Base-by-base conservation (phyloP, 768 basidiomycete genomes). In the Paxillus involutus region DNA sequence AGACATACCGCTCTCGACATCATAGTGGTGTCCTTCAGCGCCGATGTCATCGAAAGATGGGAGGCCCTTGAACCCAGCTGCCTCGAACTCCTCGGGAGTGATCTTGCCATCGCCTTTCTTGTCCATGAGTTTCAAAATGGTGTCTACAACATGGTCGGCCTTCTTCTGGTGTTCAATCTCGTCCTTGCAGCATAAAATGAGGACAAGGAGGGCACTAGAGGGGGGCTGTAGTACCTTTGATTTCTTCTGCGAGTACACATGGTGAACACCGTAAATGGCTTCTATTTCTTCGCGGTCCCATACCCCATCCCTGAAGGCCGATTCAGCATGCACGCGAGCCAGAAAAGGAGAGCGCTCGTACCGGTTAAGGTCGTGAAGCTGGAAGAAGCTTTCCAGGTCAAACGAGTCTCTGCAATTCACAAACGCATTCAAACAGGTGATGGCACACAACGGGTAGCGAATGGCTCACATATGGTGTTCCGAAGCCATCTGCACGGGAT, bases 221-320 rank as follows among this genome's bases (percentile, higher is more conserved):
- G 21, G n/a, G 44, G 44, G 40, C 8, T 35, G 6, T 29, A 53
- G 24, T 53, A 81, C 89, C 78, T 84, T 86, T 32, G 86, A 90
- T 71, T 88, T 83, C 73, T 87, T 87, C 76, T 86, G 86, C 42
- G 87, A 89, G 68, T 88, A 91, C 52, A 93, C 79, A 64, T 98
- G 95, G 69, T 97, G 94, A 8, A 98, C 88, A 49, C 96, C 96
- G 60, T 99, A 99, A 37, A 99, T 85, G 17, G 94, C 94, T 71
- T 97, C 89, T 56, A 99, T 89, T 70, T 99, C 96, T 51, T 86
- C 85, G 54, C 77, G 77, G 67, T 91, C 87, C 86, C 93, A 93
- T 49, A 80, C 63, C 0, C 91, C 91, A 64, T 98, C 85, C 37
- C 89, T 91, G 44, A 42, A n/a, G 19, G 36, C 5, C 40, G 32